Evolutionary conservation across 768 basidiomycete species (phyloP).

Genomic region (Rhodotorula toruloides): DNA sequence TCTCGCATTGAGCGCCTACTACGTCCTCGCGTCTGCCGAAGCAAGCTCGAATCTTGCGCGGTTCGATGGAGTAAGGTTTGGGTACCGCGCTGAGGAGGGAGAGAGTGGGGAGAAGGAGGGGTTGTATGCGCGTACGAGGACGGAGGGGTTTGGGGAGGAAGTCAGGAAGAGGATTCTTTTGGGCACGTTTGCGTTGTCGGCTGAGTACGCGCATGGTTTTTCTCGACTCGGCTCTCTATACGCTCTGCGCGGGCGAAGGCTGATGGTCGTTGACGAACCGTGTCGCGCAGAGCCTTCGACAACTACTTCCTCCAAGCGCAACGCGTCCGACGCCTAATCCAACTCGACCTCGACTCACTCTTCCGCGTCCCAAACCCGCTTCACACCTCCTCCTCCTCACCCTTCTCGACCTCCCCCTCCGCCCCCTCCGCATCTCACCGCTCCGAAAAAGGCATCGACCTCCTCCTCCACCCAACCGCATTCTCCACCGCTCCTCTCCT

Average conservation of each 20-base stretch:
- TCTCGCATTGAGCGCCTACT: conserved; percentile 86
- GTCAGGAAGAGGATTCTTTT: conserved; percentile 80
- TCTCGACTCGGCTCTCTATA: not conserved
- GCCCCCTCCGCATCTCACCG: no score
- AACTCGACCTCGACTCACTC: conserved; percentile 65
- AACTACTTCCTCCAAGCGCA: conserved; percentile 95
- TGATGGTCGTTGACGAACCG: no score
- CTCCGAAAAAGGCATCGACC: conserved; percentile 56
- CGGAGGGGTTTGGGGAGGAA: conserved; percentile 71
- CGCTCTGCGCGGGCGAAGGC: not conserved
- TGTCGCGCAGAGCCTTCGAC: conserved; percentile 73
- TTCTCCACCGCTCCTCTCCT: conserved; percentile 76
- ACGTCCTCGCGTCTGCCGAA: conserved; percentile 90
- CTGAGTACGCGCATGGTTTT: conserved; percentile 60
- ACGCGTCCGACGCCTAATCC: conserved; percentile 65
- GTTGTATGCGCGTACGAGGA: conserved; percentile 63
- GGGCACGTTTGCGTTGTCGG: conserved; percentile 84
- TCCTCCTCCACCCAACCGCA: conserved; percentile 79
- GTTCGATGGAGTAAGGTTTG: conserved; percentile 82
- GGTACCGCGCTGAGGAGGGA: conserved; percentile 43
- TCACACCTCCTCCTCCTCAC: not conserved
- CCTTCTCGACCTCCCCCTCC: not conserved
- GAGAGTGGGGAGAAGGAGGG: not conserved
- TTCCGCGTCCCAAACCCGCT: conserved; percentile 61
- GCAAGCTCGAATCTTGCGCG: conserved; percentile 86